Base-by-base conservation (phyloP, 2,329 filamentous ascomycete genomes). In the Alternaria novae-zelandiae region DNA sequence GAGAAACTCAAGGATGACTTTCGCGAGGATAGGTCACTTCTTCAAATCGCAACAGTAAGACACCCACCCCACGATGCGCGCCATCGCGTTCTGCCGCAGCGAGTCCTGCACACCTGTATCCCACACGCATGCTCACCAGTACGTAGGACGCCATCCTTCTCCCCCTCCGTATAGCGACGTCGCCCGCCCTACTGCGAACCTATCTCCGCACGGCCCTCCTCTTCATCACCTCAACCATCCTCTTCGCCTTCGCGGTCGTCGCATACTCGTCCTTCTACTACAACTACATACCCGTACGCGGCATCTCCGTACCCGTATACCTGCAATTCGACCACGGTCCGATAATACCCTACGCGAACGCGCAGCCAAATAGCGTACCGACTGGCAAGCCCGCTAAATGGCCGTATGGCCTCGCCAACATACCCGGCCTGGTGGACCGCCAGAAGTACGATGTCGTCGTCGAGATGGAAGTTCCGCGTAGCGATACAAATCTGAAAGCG, bases 401-500 rank as follows among this genome's bases (percentile, higher is more conserved):
- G 69, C 87, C 88, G 0, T 84, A 86, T 77, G 88, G 87, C n/a
- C 82, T 81, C 2, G 83, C 83, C 3, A 73, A 78, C 17, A 77
- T 90, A 12, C 56, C 66, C 1, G 74, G 71, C 1, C 69, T 69
- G 71, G 83, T 20, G 84, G 87, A 50, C 82, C 96, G 66, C 50
- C 95, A 97, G 78, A 86, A 90, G 51, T 99, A 99, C 84, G 94
- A 98, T 78, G 86, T 99, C 45, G 86, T 87, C 6, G 85, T 98
- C 2, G 84, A 88, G 21, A 85, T 99, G 30, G 86, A 87, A 4
- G 84, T 99, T 66, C 96, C 96, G 17, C 89, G 90, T 44, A 96
- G 93, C 3, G 89, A 88, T 0, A 81, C 85, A 2, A 99, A 99
- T 74, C 81, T 91, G 21, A 87, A 86, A 3, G 87, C 87, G 13